Percentiles rank a stretch among this genome's conserved stretches.
These are phyloP conservation scores for Allium fistulosum DNA, from an alignment of 106 monocot genomes.

Conservation along the genomic window DNA sequence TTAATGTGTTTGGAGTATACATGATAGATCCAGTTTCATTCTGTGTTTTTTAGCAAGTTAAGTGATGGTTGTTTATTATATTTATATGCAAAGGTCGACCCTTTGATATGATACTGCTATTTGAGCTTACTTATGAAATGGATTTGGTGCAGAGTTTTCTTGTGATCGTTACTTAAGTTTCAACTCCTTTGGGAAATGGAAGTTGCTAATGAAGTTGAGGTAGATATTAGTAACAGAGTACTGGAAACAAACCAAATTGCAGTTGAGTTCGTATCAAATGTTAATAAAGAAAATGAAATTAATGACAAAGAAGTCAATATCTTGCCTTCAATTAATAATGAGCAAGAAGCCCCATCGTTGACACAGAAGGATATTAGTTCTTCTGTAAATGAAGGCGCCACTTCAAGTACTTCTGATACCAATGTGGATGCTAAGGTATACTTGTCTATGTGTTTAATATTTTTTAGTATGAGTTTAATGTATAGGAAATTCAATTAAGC, in stretches of 20 bases:
- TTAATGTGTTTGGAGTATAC: background rate
- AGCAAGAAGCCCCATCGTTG: background rate
- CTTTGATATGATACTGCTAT: background rate
- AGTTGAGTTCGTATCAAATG: conserved; percentile 2
- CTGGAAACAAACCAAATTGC: background rate
- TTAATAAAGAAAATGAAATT: conserved; percentile 15
- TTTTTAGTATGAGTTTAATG: background rate
- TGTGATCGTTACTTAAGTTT: background rate
- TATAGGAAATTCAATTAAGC: background rate
- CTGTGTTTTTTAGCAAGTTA: background rate
- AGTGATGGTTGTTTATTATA: too few species aligned
- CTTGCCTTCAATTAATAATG: conserved; percentile 3
- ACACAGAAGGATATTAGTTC: conserved; percentile 3
- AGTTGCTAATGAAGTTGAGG: conserved; percentile 13
- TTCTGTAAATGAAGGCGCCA: conserved; percentile 9
- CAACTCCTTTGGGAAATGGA: conserved; percentile 21
- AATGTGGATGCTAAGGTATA: conserved; percentile 13
- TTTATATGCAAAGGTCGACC: too few species aligned
- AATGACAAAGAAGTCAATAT: conserved; percentile 2
- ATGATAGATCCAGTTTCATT: background rate
- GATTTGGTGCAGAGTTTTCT: conserved; percentile 19
- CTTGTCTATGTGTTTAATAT: background rate
- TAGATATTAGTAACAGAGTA: conserved; percentile 11
- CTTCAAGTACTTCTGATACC: background rate
- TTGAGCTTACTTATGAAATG: conserved; percentile 1